phyloP scores from a whole-genome alignment of 192 early-diverging fungal species.

The Spizellomyces punctatus region DNA sequence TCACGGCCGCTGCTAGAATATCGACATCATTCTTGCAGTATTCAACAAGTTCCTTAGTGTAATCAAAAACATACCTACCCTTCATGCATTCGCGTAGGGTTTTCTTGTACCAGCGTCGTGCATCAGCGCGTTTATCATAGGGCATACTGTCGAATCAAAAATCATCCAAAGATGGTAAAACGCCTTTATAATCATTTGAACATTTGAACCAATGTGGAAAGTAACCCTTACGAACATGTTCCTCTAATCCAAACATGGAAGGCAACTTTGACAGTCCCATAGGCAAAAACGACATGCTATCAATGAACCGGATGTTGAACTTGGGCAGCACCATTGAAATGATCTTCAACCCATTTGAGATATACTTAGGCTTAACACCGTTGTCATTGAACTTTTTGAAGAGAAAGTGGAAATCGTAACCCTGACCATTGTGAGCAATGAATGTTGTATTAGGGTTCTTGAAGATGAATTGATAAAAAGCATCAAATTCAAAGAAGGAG shows the following conservation, averaged over 20 bases:
- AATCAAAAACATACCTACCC: background rate
- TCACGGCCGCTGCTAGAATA: conserved; percentile 3
- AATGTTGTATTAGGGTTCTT: background rate
- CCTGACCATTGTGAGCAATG: conserved; percentile 3
- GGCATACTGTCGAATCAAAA: background rate
- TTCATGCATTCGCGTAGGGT: too few species aligned
- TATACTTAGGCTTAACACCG: background rate
- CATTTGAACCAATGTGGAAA: too few species aligned
- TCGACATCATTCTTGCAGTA: conserved; percentile 6
- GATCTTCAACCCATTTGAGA: background rate
- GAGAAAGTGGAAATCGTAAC: conserved; percentile 1
- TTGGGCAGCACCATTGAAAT: too few species aligned
- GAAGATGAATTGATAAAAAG: background rate
- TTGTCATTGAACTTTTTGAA: background rate
- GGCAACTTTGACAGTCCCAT: too few species aligned
- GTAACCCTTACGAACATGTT: too few species aligned
- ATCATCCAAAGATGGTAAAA: background rate
- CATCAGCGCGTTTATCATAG: background rate
- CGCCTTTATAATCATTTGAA: too few species aligned
- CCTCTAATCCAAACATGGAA: too few species aligned
- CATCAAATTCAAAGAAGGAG: background rate
- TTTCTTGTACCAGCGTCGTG: background rate
- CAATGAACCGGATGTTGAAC: too few species aligned
- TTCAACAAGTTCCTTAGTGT: background rate
- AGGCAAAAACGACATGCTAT: too few species aligned